Base-by-base conservation (phyloP, 2,329 filamentous ascomycete genomes). In the Alternaria alternata region DNA sequence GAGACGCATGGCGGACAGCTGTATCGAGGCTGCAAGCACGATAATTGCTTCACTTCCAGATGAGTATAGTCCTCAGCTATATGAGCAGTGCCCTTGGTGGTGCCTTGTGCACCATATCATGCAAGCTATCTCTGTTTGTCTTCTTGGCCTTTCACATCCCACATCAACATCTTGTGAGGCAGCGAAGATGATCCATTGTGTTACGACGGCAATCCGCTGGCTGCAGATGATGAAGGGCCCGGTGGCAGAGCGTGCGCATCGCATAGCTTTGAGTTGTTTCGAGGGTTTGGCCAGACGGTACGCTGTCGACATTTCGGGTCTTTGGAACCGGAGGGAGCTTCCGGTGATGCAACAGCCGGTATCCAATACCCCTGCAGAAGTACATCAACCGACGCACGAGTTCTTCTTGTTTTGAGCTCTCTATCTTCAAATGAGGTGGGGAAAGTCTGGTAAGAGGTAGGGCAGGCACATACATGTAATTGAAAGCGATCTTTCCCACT, bases 61-160 rank as follows among this genome's bases (percentile, higher is more conserved):
- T 20, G 67, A 75, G 51, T 66, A 72, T 1, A 64, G 71, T 57
- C 58, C 75, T 11, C 54, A 72, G 34, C 49, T 75, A 6, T 79
- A 79, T 54, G 58, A 73, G 36, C 67, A 72, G 22, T 73, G 73
- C 2, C 80, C 80, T 3, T 82, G 80, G 80, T 81, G 79, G 79
- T 77, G 73, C 54, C 64, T 79, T 26, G 66, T 81, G n/a, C 72
- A 75, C 28, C 72, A 79, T 47, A 56, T 81, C 22, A 77, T 81
- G 70, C 80, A 81, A 63, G 76, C 80, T 0, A 65, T 74, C 4
- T 74, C 76, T 5, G 68, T 80, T 26, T 67, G 81, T 34, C 70
- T 81, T 59, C 71, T 80, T 18, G 78, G 75, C 48, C 62, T 81
- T 32, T 78, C 76, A 1, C 72, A 74, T 48, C 62, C 64, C 3